Base-by-base conservation (phyloP, 306 rosid genomes). In the Dicorynia guianensis region DNA sequence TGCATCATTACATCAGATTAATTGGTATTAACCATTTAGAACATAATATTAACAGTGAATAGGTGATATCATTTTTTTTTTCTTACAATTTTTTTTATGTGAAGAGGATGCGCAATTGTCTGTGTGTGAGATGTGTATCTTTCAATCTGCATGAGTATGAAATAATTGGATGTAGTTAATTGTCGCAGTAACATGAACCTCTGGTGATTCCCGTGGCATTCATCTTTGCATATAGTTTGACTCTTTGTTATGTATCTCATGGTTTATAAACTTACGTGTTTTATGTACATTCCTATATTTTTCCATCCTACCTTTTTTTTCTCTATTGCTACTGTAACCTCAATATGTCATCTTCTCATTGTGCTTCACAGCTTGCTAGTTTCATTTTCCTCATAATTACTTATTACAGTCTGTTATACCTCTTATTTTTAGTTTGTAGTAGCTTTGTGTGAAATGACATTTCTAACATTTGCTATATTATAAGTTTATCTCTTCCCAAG, bases 371-470 rank as follows among this genome's bases (percentile, higher is more conserved):
- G 34, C 65, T 47, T 56, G 42, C 63, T 67, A 67, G 14, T 42
- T n/a, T 67, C 13, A 68, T 50, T 69, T 78, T 70, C 40, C 53
- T 39, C 20, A 52, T 39, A 50, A 15, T 63, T 42, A 30, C 38
- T 1, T 33, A 25, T 25, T 25, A 25, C 30, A 25, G 54, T 44
- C 38, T 19, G 39, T 53, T 50, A 46, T 57, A 15, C 50, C 59
- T 79, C 35, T 35, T 11, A 9, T 48, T 48, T 39, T 44, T 30
- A 17, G 36, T 25, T 25, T 25, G 30, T 25, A 25, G 30, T 25
- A 25, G 2, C 30, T 25, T 25, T 25, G 30, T 25, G 30, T 25
- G 30, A 25, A 25, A 25, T 2, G 30, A 25, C 2, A 25, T 25
- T 25, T 25, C 33, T 19, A 14, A 18, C 35, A 34, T 30, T 14